Evolutionary conservation across 345 rosid genomes (phyloP).

Genomic region (Boechera stricta): DNA sequence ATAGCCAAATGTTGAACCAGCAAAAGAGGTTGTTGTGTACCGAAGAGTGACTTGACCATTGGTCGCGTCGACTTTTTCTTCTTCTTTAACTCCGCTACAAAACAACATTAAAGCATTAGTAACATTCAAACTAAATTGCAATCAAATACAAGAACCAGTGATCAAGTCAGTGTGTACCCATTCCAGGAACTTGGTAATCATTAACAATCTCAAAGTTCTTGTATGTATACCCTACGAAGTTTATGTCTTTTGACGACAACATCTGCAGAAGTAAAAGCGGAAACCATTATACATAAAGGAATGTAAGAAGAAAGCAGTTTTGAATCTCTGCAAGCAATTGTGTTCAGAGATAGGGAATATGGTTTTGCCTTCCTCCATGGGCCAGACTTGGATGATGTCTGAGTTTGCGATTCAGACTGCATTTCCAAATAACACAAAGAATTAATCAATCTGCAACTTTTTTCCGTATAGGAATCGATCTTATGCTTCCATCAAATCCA

Average conservation of each 20-base stretch:
- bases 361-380: conserved; percentile 89
- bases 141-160: conserved; percentile 20
- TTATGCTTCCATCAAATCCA: not conserved
- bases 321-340: conserved; percentile 9
- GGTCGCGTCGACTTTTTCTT: conserved; percentile 74
- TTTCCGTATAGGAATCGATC: not conserved
- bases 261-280: conserved; percentile 53
- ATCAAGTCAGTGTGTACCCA: conserved; percentile 55
- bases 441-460: conserved; percentile 7
- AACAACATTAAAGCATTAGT: conserved; percentile 5
- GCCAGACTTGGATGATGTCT: conserved; percentile 61
- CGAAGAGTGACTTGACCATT: conserved; percentile 80
- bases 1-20: not conserved
- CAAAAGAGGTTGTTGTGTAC: conserved; percentile 44
- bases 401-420: conserved; percentile 57
- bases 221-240: conserved; percentile 89
- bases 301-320: not conserved
- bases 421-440: conserved; percentile 34
- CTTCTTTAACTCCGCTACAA: conserved; percentile 85
- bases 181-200: conserved; percentile 91
- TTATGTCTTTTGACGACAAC: conserved; percentile 80
- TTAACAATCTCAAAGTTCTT: conserved; percentile 90
- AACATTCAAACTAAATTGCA: conserved; percentile 7
- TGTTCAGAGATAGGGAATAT: conserved; percentile 1
- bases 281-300: not conserved